Evolutionary conservation across 495 filamentous ascomycete genomes (phyloP).

Genomic region (Cercophora newfieldiana): DNA sequence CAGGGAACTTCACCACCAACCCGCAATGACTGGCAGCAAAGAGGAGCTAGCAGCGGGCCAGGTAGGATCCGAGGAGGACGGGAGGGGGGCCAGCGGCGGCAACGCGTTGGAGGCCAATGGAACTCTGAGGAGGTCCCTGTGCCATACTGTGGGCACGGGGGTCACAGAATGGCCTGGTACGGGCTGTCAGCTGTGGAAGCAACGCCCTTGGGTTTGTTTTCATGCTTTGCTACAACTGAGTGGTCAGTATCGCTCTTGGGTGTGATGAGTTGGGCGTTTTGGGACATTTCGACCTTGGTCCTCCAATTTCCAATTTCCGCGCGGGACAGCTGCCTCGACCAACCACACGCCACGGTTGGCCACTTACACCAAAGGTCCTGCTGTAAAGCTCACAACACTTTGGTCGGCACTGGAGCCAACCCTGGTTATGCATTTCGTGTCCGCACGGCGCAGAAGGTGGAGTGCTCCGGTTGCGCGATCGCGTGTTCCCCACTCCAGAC

Average conservation of each 20-base stretch:
- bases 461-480: slow-evolving; percentile 1
- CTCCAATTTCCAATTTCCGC: background rate
- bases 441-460: background rate
- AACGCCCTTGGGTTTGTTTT: background rate
- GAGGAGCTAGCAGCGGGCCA: background rate
- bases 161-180: background rate
- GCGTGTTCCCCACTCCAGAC: background rate
- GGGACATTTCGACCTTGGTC: background rate
- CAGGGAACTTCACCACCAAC: background rate
- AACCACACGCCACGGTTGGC: background rate
- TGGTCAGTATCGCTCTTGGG: background rate
- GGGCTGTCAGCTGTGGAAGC: background rate
- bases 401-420: background rate
- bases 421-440: background rate
- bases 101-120: background rate
- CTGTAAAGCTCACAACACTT: background rate
- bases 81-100: background rate
- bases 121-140: background rate
- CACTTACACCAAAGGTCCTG: background rate
- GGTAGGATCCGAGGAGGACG: background rate
- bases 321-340: background rate
- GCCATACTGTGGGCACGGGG: background rate
- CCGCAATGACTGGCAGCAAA: background rate
- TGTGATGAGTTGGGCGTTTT: background rate
- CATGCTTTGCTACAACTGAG: background rate